Base-by-base conservation (phyloP, 2,329 filamentous ascomycete species). In the Colletotrichum cuscutae region DNA sequence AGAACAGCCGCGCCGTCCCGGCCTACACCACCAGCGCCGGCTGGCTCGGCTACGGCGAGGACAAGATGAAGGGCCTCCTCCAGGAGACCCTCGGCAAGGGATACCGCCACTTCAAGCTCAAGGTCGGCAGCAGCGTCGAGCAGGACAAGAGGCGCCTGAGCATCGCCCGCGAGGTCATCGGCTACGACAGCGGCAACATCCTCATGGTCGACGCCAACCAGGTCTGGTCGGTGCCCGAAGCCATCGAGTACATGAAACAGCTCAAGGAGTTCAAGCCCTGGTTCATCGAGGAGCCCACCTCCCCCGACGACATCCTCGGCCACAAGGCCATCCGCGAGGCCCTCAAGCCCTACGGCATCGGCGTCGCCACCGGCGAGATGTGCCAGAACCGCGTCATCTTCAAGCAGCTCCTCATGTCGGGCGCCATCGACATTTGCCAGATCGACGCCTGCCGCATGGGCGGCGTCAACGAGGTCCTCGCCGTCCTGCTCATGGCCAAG, bases 121-220 rank as follows among this genome's bases (percentile, higher is more conserved):
- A 98, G 86, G 95, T 97, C 58, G 95, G 95, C 52, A 89, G 89
- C 12, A 90, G 89, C 76, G 79, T 97, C 19, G 92, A 91, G 76
- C 90, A 92, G 75, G 95, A 98, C 82, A 88, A 88, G 77, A 86
- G 89, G 71, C 87, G 95, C 5, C 85, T 97, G 77, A 81, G 82
- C 15, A 95, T 97, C 81, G 94, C 94, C 6, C 87, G 95, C 58
- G 90, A 94, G 35, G 91, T 96, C 53, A 93, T 97, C 80, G 94
- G 94, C 2, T 96, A 93, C 82, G 94, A 97, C 82, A 86, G 88
- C 80, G 95, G 92, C 72, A 96, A 96, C 82, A 89, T 96, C 65
- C 88, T 98, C 77, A 97, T 98, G 95, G 92, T 97, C 13, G 95
- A 98, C 84, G 95, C 95, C 64, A 98, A 98, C 85, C 95, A 98